Percentiles rank a stretch among this genome's conserved stretches.
These are phyloP conservation scores for Willaertia magna DNA, from an alignment of 208 protist genomes.

Conservation along the genomic window DNA sequence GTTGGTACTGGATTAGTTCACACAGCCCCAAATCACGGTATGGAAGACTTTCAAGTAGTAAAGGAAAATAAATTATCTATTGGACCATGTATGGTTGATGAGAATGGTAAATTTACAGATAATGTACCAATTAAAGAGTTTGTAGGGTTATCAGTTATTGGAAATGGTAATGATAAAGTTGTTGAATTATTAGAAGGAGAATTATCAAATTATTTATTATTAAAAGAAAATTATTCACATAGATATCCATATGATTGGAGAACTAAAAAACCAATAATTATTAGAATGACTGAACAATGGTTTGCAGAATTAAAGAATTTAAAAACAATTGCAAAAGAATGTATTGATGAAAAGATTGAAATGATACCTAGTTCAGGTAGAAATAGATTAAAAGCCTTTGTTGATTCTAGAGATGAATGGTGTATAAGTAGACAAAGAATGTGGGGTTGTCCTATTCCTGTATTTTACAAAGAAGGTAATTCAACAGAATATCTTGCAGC, in stretches of 20 bases:
- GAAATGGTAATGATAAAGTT: conserved; percentile 17
- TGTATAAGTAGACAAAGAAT: conserved; percentile 58
- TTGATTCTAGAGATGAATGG: conserved; percentile 47
- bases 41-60: conserved; percentile 38
- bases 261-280: conserved; percentile 55
- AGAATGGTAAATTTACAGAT: conserved; percentile 32
- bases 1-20: conserved; percentile 58
- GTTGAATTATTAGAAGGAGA: conserved; percentile 15
- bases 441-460: conserved; percentile 67
- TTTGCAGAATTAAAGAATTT: conserved; percentile 36
- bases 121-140: conserved; percentile 22
- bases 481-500: conserved; percentile 30
- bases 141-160: conserved; percentile 18
- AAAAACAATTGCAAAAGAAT: conserved; percentile 10
- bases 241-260: conserved; percentile 72
- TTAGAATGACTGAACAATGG: conserved; percentile 48
- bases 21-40: conserved; percentile 58
- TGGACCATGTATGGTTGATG: conserved; percentile 33
- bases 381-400: conserved; percentile 36
- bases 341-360: conserved; percentile 4
- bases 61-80: conserved; percentile 3
- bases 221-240: conserved; percentile 34
- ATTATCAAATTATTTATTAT: neutral
- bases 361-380: conserved; percentile 24
- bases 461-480: conserved; percentile 40